These are phyloP conservation scores for Aristolochia contorta DNA, from an alignment of 164 flowering plant genomes.

Conservation along the genomic window DNA sequence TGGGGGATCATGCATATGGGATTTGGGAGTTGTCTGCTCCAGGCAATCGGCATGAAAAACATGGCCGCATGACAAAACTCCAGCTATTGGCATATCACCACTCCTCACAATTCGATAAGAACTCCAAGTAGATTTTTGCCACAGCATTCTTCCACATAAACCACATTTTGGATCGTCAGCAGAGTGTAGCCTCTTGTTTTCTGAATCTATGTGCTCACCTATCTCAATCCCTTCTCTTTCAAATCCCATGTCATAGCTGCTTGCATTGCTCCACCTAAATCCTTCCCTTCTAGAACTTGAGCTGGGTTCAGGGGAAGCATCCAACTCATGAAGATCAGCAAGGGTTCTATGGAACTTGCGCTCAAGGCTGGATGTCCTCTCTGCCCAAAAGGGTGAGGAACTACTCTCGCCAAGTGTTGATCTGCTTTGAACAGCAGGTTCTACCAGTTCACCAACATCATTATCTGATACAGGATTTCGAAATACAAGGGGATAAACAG, in stretches of 20 bases:
- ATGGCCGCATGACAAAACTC: constrained; percentile 39
- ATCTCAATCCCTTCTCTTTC: constrained; percentile 30
- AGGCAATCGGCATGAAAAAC: constrained; percentile 50
- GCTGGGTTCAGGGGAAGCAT: constrained; percentile 32
- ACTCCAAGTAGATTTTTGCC: constrained; percentile 43
- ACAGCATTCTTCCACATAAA: constrained; percentile 28
- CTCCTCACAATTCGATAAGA: constrained; percentile 33
- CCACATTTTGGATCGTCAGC: constrained; percentile 30
- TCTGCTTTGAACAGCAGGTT: constrained; percentile 17
- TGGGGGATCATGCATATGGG: constrained; percentile 37
- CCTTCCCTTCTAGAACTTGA: constrained; percentile 39
- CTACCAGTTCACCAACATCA: constrained; percentile 20
- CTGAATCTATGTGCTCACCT: constrained; percentile 16
- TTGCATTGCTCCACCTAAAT: constrained; percentile 40
- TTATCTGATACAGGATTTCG: constrained; percentile 35
- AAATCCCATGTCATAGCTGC: constrained; percentile 34
- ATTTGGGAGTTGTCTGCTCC: constrained; percentile 37
- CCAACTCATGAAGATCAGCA: constrained; percentile 25
- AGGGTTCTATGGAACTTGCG: constrained; percentile 27
- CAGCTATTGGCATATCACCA: constrained; percentile 39
- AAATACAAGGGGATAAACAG: constrained; percentile 36
- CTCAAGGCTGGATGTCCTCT: constrained; percentile 16
- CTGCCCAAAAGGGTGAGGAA: constrained; percentile 20
- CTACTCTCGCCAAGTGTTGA: constrained; percentile 22
- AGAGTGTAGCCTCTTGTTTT: constrained; percentile 15